phyloP scores from a whole-genome alignment of 768 basidiomycete species.

The Lentinula boryana region DNA sequence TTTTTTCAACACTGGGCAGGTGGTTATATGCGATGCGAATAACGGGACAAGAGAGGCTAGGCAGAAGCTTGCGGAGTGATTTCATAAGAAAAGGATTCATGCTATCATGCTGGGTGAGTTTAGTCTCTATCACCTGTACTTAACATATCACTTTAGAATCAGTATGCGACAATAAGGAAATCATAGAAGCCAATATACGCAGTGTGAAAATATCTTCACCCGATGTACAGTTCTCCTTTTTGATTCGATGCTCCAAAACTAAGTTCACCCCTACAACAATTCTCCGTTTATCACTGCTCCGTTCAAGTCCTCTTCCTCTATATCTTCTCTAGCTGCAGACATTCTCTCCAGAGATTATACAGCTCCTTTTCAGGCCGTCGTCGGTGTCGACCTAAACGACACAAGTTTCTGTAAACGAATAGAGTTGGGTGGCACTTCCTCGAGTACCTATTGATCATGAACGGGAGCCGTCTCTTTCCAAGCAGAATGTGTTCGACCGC shows the following conservation, averaged over 20 bases:
- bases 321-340: too few species aligned
- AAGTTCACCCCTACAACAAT: conserved; percentile 22
- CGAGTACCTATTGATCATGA: background rate
- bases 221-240: conserved; percentile 59
- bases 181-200: conserved; percentile 91
- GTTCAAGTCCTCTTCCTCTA: too few species aligned
- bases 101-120: conserved; percentile 83
- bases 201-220: conserved; percentile 98
- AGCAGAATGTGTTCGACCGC: background rate
- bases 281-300: too few species aligned
- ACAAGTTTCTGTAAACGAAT: background rate
- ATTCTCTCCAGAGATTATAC: background rate
- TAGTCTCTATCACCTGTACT: background rate
- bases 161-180: conserved; percentile 84
- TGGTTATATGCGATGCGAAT: conserved; percentile 98
- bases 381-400: background rate
- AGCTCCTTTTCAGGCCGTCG: background rate
- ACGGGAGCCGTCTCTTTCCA: background rate
- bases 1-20: conserved; percentile 83
- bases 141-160: conserved; percentile 51
- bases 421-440: background rate
- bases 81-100: conserved; percentile 82
- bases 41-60: conserved; percentile 72
- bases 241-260: background rate
- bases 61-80: conserved; percentile 74